Percentiles rank a stretch among this genome's conserved stretches.
Evolutionary conservation across 495 filamentous ascomycete genomes (phyloP).

Genomic region (Acidiella bohemica): DNA sequence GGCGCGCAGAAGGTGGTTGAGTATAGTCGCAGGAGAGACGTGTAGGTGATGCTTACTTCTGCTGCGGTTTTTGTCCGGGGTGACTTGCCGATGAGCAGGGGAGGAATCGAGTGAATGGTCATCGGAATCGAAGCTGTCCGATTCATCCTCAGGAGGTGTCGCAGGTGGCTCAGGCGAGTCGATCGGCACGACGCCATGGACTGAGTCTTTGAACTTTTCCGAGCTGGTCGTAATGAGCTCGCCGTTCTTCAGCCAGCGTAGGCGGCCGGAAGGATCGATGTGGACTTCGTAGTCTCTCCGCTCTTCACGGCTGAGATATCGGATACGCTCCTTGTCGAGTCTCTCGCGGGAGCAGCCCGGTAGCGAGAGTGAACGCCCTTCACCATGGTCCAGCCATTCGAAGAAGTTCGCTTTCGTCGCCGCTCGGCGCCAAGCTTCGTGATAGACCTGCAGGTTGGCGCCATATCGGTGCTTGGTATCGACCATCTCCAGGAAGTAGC

Average conservation of each 20-base stretch:
- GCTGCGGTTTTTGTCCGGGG: constrained; percentile 39
- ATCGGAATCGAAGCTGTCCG: background rate
- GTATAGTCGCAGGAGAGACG: constrained; percentile 50
- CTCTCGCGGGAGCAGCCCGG: constrained; percentile 28
- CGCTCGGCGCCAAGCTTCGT: constrained; percentile 62
- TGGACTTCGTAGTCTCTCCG: constrained; percentile 28
- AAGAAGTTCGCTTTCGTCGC: constrained; percentile 77
- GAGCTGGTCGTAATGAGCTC: constrained; percentile 60
- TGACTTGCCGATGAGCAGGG: constrained; percentile 38
- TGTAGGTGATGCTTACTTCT: constrained; percentile 52
- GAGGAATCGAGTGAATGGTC: constrained; percentile 19
- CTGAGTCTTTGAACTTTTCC: constrained; percentile 56
- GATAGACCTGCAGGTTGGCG: constrained; percentile 64
- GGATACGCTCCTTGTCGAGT: constrained; percentile 26
- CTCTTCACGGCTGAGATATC: constrained; percentile 30
- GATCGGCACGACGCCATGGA: constrained; percentile 58
- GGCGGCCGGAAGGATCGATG: constrained; percentile 24
- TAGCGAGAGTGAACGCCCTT: constrained; percentile 23
- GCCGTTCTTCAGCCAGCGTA: constrained; percentile 46
- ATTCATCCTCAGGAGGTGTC: background rate
- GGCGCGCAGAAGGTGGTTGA: constrained; percentile 57
- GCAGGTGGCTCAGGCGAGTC: constrained; percentile 34
- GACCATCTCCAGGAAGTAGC: constrained; percentile 87
- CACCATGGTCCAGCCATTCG: constrained; percentile 80
- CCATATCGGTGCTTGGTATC: constrained; percentile 67